Evolutionary conservation across 768 basidiomycete species (phyloP), one percentile per base, ranked within the genome.

Genomic region (Mycena rosella): DNA sequence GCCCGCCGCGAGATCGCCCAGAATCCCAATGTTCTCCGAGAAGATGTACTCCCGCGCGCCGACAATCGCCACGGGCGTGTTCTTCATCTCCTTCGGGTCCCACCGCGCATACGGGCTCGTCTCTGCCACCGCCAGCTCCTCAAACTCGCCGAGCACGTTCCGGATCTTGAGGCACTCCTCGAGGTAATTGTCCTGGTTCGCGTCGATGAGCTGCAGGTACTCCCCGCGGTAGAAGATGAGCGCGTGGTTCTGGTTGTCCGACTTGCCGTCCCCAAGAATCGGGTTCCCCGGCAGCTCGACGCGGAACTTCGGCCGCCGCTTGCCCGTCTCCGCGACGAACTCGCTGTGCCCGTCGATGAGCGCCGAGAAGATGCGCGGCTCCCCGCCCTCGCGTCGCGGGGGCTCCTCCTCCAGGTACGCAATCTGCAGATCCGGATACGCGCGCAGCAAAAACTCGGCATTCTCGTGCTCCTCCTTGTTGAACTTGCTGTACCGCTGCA

Each of bases 41-140:
- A 99, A 99, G 78, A 99, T 98, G 80, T 99, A 99, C 85, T 99
- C 97, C 81, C 98, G 91, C n/a, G 98, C 97, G 79, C 97, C 98
- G 68, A 99, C 94, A 71, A 99, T 99, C 13, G 98, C 97, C 27
- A 99, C 93, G 20, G 98, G 98, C 24, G 93, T 78, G 65, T 88
- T 88, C 77, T 88, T 89, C 86, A 96, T 95, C 72, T 98, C 95
- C 78, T 93, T 91, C 75, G 92, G 89, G 68, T 91, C 91, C 88
- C 93, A 95, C 68, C 93, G 93, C 13, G 92, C 90, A 78, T 99
- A 99, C 15, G 98, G 98, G 73, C 91, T 96, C 82, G 96, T 92
- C 67, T 83, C 90, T 26, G 95, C 91, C 4, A 92, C 86, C 27
- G 86, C 78, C 76, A 93, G 96, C 81, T 99, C 96, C 77, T 99